phyloP scores from a whole-genome alignment of 495 filamentous ascomycete species.

The Wilcoxina mikolae region DNA sequence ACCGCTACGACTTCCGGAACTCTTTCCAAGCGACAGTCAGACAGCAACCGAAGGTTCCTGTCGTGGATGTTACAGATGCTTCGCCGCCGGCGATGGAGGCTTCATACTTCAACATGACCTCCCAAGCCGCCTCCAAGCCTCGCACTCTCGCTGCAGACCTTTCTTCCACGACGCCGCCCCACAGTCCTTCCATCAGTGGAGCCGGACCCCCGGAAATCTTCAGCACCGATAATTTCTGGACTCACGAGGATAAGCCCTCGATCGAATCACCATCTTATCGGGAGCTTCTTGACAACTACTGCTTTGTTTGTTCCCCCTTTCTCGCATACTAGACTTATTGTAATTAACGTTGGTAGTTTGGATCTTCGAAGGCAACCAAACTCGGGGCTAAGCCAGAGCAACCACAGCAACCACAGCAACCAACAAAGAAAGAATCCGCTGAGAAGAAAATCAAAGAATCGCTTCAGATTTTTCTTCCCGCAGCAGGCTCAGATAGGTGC shows the following conservation, averaged over 20 bases:
- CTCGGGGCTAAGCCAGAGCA: slow-evolving; percentile 16
- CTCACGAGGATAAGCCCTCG: slow-evolving; percentile 32
- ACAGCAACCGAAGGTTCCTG: slow-evolving; percentile 32
- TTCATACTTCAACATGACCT: slow-evolving; percentile 20
- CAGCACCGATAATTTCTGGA: slow-evolving; percentile 22
- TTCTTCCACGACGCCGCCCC: slow-evolving; percentile 13
- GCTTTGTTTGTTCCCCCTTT: slow-evolving; percentile 67
- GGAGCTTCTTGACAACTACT: slow-evolving; percentile 93
- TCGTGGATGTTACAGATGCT: slow-evolving; percentile 22
- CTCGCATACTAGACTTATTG: slow-evolving; percentile 20
- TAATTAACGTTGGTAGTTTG: slow-evolving; percentile 33
- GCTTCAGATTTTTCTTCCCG: background rate
- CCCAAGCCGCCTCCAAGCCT: slow-evolving; percentile 7
- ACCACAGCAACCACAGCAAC: slow-evolving; percentile 16
- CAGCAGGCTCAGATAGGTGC: background rate
- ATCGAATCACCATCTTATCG: slow-evolving; percentile 75
- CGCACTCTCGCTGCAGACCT: slow-evolving; percentile 8
- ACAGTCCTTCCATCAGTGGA: slow-evolving; percentile 19
- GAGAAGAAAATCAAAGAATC: slow-evolving; percentile 22
- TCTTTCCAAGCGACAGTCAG: slow-evolving; percentile 54
- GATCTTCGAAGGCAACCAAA: slow-evolving; percentile 32
- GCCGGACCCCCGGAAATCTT: slow-evolving; percentile 33
- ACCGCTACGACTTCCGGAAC: slow-evolving; percentile 83
- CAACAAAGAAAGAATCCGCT: slow-evolving; percentile 6
- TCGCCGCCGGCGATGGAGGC: slow-evolving; percentile 13